Conservation (phyloP, 106 monocot species). For the Triglochin maritima region DNA sequence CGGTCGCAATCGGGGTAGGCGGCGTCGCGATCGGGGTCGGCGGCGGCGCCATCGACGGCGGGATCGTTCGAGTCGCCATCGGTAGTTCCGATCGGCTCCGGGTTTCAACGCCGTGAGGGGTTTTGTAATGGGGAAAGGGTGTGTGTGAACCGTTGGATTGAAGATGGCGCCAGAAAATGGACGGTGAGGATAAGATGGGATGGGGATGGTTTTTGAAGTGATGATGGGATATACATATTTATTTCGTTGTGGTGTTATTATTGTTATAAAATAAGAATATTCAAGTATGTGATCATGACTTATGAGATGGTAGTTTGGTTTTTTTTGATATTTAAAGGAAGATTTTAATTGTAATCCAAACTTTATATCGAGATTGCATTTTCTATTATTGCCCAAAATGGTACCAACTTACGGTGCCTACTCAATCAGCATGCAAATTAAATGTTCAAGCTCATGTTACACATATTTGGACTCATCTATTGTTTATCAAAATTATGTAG, state of each 20-base stretch:
- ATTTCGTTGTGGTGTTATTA: background rate
- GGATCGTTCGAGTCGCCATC: background rate
- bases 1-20: slow-evolving; percentile 60
- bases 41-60: background rate
- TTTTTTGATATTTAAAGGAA: too few species aligned
- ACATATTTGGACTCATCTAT: too few species aligned
- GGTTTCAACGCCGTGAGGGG: background rate
- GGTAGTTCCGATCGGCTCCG: background rate
- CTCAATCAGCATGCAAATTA: too few species aligned
- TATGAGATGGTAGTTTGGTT: too few species aligned
- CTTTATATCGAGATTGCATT: too few species aligned
- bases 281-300: background rate
- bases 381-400: too few species aligned
- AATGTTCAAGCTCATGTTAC: too few species aligned
- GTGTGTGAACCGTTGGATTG: background rate
- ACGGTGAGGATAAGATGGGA: background rate
- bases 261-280: background rate
- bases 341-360: too few species aligned
- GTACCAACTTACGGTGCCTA: too few species aligned
- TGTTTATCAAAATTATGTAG: too few species aligned
- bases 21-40: slow-evolving; percentile 27
- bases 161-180: background rate
- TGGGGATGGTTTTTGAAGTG: background rate
- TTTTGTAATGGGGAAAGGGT: background rate
- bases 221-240: background rate